Conservation (phyloP, 2,329 filamentous ascomycete species). For the Penicillium sp. region DNA sequence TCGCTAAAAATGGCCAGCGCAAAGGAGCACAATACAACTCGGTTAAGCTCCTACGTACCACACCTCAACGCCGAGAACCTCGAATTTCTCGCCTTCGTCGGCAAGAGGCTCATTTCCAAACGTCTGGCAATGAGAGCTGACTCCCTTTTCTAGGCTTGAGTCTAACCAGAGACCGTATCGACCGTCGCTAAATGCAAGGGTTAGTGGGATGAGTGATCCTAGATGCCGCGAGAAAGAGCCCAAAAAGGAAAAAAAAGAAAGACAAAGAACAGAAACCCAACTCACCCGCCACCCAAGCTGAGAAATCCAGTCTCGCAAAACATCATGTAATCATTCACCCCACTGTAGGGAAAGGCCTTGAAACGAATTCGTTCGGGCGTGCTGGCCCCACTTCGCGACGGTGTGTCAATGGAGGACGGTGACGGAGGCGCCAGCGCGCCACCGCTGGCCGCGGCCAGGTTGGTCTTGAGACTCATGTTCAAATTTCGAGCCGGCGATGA, state of each 20-base stretch:
- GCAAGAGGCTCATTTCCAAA: constrained; percentile 94
- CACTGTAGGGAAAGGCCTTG: constrained; percentile 94
- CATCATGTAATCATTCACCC: constrained; percentile 94
- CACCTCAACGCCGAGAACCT: constrained; percentile 81
- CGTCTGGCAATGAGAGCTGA: constrained; percentile 77
- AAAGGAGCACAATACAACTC: too few species aligned
- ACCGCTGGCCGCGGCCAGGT: constrained; percentile 19
- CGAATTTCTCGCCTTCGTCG: constrained; percentile 88
- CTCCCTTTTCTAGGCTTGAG: constrained; percentile 72
- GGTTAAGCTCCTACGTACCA: constrained; percentile 70
- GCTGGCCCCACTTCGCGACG: constrained; percentile 43
- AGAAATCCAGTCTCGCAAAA: constrained; percentile 82
- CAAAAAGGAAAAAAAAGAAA: not conserved
- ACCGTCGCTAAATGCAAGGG: constrained; percentile 52
- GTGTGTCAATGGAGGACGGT: constrained; percentile 17
- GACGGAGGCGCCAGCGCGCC: constrained; percentile 22
- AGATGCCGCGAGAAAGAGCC: too few species aligned
- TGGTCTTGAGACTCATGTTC: constrained; percentile 22
- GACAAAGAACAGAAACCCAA: constrained; percentile 4
- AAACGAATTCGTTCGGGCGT: constrained; percentile 77
- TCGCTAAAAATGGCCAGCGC: too few species aligned
- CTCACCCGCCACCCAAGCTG: constrained; percentile 72
- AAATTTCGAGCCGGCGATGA: constrained; percentile 17
- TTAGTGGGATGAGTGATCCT: too few species aligned
- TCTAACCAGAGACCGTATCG: constrained; percentile 93